Conservation (phyloP, 352 stramenopile genomes). For the Phytophthora crassamura region DNA sequence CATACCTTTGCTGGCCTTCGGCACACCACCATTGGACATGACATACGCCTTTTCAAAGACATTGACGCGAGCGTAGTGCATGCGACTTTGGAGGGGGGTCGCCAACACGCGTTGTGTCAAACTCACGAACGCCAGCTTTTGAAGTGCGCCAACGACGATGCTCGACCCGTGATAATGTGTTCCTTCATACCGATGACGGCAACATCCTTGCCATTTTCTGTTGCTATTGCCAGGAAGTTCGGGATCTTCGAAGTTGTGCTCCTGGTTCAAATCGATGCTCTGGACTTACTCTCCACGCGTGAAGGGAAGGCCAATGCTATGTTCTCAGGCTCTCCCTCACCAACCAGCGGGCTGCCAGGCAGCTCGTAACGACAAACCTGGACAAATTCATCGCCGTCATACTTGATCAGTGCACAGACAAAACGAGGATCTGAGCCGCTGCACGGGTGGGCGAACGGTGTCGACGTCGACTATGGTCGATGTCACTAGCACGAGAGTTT, state of each 20-base stretch:
- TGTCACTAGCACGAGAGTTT: conserved; percentile 92
- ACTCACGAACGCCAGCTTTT: conserved; percentile 90
- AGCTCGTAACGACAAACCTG: conserved; percentile 90
- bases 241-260: conserved; percentile 91
- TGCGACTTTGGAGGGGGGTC: conserved; percentile 73
- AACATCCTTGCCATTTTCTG: conserved; percentile 65
- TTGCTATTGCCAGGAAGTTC: conserved; percentile 86
- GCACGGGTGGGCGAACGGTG: conserved; percentile 70
- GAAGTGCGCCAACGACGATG: conserved; percentile 87
- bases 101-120: conserved; percentile 86
- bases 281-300: conserved; percentile 88
- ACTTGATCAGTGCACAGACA: conserved; percentile 85
- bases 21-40: conserved; percentile 86
- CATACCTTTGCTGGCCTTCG: conserved; percentile 89
- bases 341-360: conserved; percentile 81
- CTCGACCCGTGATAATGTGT: conserved; percentile 89
- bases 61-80: conserved; percentile 90
- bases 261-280: conserved; percentile 93
- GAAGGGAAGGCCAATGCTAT: conserved; percentile 88
- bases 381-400: conserved; percentile 85
- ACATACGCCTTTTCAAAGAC: conserved; percentile 90
- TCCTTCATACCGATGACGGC: conserved; percentile 91
- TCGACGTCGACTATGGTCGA: conserved; percentile 96
- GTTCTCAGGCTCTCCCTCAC: conserved; percentile 89
- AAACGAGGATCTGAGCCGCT: conserved; percentile 75